Base-by-base conservation (phyloP, 495 filamentous ascomycete species). In the Hypoxylon perforatum region DNA sequence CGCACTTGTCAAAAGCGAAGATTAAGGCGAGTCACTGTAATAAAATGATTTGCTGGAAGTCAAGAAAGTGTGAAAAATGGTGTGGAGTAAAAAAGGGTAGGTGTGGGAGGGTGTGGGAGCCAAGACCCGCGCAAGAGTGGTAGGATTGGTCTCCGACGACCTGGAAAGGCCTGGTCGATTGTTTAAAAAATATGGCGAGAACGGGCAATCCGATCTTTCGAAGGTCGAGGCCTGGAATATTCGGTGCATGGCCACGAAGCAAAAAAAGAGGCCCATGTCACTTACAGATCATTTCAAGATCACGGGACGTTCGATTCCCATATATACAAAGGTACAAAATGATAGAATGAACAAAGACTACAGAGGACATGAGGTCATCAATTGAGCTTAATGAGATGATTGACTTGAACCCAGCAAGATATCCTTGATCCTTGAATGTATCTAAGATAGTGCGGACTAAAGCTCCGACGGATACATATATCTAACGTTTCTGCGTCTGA, bases 91-190 rank as follows among this genome's bases (percentile, higher is more conserved):
- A 69, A 64, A 33, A 33, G 2, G 30, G 30, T 33, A 33, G 30
- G 30, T 33, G 30, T 33, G 30, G 30, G 7, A 33, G 30, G 66
- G 66, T 69, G 66, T 69, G 66, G 66, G 50, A 64, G 56, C 50
- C 53, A 54, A 57, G 53, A 50, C 36, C 41, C 57, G 30, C 57
- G 46, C 12, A 55, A 57, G 49, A 57, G 6, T 60, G 65, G 65
- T 69, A 50, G 65, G 60, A 69, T 69, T 69, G 65, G 65, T 64
- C 65, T 69, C 66, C 66, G 66, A 61, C 55, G 61, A 69, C 50
- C 52, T 61, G 66, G 66, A 38, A 69, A 69, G 66, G 45, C 66
- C 66, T 63, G 55, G 66, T 69, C 61, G 21, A 50, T 38, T 50
- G 22, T 51, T n/a, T 35, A 44, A 18, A 18, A 57, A 63, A 45